Percentiles rank a stretch among this genome's conserved stretches.
phyloP scores from a whole-genome alignment of 768 basidiomycete genomes.

The Gautieria morchelliformis region DNA sequence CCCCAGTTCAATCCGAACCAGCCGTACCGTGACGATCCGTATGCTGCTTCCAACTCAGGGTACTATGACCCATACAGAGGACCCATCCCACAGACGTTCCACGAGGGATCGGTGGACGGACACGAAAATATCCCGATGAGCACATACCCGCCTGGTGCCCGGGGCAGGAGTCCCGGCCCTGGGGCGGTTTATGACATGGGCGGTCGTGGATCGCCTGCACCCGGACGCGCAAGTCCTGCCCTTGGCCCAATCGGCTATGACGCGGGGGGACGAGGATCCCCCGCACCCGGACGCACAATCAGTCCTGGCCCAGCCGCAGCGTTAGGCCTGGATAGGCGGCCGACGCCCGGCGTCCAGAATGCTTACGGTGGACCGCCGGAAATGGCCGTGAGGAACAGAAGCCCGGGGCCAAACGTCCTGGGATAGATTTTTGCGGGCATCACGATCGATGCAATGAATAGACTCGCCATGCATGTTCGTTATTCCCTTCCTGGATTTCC shows the following conservation, averaged over 20 bases:
- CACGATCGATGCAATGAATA: background rate
- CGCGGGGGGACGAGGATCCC: slow-evolving; percentile 14
- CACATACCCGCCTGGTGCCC: slow-evolving; percentile 9
- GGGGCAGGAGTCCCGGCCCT: slow-evolving; percentile 13
- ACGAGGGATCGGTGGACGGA: slow-evolving; percentile 26
- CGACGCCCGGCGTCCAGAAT: slow-evolving; percentile 37
- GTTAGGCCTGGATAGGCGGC: slow-evolving; percentile 20
- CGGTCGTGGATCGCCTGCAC: slow-evolving; percentile 16
- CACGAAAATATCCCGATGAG: slow-evolving; percentile 71
- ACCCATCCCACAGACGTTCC: slow-evolving; percentile 58
- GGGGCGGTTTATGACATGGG: background rate
- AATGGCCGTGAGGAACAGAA: background rate
- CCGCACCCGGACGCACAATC: slow-evolving; percentile 22
- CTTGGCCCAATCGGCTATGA: slow-evolving; percentile 4
- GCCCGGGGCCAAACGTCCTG: background rate
- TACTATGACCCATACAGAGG: slow-evolving; percentile 81
- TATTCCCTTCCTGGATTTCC: background rate
- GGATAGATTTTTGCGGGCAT: background rate
- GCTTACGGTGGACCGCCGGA: slow-evolving; percentile 28
- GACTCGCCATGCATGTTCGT: background rate
- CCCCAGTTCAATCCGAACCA: slow-evolving; percentile 72
- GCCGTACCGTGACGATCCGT: slow-evolving; percentile 69
- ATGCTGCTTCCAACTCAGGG: slow-evolving; percentile 23
- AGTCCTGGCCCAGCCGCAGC: slow-evolving; percentile 30
- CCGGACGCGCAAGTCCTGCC: slow-evolving; percentile 22